Base-by-base conservation (phyloP, 345 rosid genomes). In the Populus deltoides region DNA sequence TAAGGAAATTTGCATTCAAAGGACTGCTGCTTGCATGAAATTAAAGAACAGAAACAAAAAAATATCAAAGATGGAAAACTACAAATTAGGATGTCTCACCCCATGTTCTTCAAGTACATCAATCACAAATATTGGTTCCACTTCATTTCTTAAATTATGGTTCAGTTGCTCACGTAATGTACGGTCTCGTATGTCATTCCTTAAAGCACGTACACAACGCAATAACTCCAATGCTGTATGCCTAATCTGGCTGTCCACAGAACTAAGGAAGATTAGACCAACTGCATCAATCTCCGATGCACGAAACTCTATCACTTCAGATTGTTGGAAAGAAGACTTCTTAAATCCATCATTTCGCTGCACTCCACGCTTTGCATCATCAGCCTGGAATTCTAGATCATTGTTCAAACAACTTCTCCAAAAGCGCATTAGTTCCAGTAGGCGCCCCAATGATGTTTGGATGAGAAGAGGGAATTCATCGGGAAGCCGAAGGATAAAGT, bases 21-120 rank as follows among this genome's bases (percentile, higher is more conserved):
- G 47, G 47, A 73, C 20, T 78, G 77, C 73, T 43, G 24, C 68
- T 76, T 62, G 59, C 29, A 68, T 12, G 2, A 70, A 43, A 68
- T 41, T 22, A 33, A 72, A 22, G 18, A 47, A 47, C 5, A 76
- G 68, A 77, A 39, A 24, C 57, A 67, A 38, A 57, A 70, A 77
- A 75, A 63, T 65, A 69, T 63, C 27, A 78, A 25, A 72, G 6
- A 24, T 62, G 73, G 77, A 79, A 66, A 62, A 74, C 65, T 74
- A 77, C 31, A 67, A 68, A 66, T 57, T 66, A 75, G 55, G 68
- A 35, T 72, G 80, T 63, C 91, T 80, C 75, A 93, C 99, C 93
- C 98, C 98, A 85, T 96, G 98, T 82, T 96, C 98, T 87, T 96
- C 99, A 68, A 96, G 85, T 86, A 96, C 97, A 85, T 96, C 98